These are phyloP conservation scores for Cicer chorassanicum DNA, from an alignment of 306 rosid species.

Conservation along the genomic window DNA sequence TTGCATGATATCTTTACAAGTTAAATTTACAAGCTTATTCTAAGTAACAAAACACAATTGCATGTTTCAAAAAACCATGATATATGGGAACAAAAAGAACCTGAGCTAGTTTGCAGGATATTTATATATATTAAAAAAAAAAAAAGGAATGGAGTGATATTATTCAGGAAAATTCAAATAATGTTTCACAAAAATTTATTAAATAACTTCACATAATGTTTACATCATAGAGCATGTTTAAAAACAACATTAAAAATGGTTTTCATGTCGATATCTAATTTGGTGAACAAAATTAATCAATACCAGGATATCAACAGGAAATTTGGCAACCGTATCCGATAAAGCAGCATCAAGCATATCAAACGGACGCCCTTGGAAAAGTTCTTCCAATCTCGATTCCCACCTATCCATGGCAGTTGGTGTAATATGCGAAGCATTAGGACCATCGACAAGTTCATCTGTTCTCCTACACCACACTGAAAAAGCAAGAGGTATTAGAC, in stretches of 20 bases:
- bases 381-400: conserved; percentile 65
- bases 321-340: conserved; percentile 57
- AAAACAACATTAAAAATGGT: not conserved
- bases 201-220: not conserved
- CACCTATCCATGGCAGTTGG: conserved; percentile 64
- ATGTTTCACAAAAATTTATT: not conserved
- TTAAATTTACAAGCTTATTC: conserved; percentile 14
- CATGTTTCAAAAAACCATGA: conserved; percentile 22
- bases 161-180: not conserved
- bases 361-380: conserved; percentile 65
- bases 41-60: conserved; percentile 9
- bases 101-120: conserved; percentile 1
- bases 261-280: not conserved
- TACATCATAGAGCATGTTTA: not conserved
- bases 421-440: conserved; percentile 66
- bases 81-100: conserved; percentile 26
- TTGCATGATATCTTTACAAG: not conserved
- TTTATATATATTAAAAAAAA: not conserved
- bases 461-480: conserved; percentile 74
- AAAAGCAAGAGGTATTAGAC: conserved; percentile 40
- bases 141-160: not conserved
- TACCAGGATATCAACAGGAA: conserved; percentile 70
- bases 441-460: conserved; percentile 73
- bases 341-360: conserved; percentile 70
- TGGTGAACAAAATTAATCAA: not conserved